phyloP scores from a whole-genome alignment of 2,329 filamentous ascomycete genomes.

The Xylariaceae sp. region DNA sequence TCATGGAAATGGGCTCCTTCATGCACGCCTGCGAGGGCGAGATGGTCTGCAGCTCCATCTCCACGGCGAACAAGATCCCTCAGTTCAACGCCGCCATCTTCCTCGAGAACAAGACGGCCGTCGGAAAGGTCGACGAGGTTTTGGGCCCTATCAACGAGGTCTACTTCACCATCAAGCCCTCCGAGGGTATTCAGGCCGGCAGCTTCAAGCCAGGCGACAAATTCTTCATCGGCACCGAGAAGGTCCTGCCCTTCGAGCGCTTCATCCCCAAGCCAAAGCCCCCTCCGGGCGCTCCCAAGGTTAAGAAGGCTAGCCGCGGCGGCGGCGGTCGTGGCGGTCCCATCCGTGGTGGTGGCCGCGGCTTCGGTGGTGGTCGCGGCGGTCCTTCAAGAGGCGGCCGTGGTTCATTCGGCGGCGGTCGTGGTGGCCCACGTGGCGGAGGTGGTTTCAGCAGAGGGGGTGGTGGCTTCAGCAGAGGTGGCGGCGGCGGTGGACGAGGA shows the following conservation, averaged over 20 bases:
- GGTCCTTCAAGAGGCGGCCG: conserved; percentile 21
- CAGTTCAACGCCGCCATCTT: conserved; percentile 99
- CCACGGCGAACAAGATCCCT: conserved; percentile 75
- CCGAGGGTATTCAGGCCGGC: conserved; percentile 90
- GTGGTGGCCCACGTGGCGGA: conserved; percentile 35
- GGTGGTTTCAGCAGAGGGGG: conserved; percentile 23
- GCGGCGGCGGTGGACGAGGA: conserved; percentile 28
- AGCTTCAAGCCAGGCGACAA: conserved; percentile 97
- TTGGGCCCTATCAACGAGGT: conserved; percentile 97
- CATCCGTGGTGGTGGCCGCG: conserved; percentile 30
- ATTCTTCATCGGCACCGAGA: conserved; percentile 93
- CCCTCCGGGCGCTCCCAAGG: conserved; percentile 59
- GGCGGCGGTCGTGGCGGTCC: conserved; percentile 49
- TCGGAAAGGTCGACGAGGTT: conserved; percentile 98
- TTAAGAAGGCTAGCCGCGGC: conserved; percentile 66
- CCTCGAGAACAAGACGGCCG: conserved; percentile 93
- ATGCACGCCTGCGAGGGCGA: conserved; percentile 95
- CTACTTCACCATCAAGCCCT: conserved; percentile 96
- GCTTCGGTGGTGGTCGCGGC: conserved; percentile 60
- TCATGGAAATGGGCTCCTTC: conserved; percentile 82
- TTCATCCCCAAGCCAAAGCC: conserved; percentile 94
- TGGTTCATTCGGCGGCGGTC: conserved; percentile 30
- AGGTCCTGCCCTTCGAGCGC: conserved; percentile 89
- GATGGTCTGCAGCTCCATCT: conserved; percentile 94
- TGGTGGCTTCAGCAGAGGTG: conserved; percentile 26